Base-by-base conservation (phyloP, 1,139 yeast species). In the Candida albicans region DNA sequence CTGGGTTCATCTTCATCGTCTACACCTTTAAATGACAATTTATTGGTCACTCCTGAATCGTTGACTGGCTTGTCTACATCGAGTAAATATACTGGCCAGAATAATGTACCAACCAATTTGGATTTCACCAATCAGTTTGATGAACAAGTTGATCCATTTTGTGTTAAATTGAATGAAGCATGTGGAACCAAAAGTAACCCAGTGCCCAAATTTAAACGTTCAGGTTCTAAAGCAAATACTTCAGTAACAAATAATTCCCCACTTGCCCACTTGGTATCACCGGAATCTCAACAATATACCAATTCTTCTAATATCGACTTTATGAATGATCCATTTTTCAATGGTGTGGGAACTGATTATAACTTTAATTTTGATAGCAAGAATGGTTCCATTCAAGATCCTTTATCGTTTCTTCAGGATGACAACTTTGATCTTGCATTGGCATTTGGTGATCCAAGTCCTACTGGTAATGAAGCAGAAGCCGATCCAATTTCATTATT, bases 101-200 rank as follows among this genome's bases (percentile, higher is more conserved):
- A 32, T 11, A 51, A 55, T n/a, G 45, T 52, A 18, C 42, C 53
- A 6, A 47, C 45, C 28, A 49, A 53, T 31, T 49, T 45, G 39
- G 66, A 61, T 34, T 45, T 50, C 32, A 45, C 49, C 12, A 44
- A 51, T 11, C 59, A 57, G 27, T 74, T 71, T 50, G 77, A 73
- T 33, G 79, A 74, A 50, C 63, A 70, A 50, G 62, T 68, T 14
- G 75, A 73, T 50, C 84, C 83, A 39, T 91, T 91, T 58, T 91
- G 98, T 59, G 78, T 77, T 25, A 79, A 82, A 55, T 72, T 91
- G 54, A 79, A 79, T 50, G 77, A 82, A 59, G 97, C 91, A 0
- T 91, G 98, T 64, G 97, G 96, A 13, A 84, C 84, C n/a, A 82
- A 73, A 57, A 72, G 72, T 26, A 67, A 77, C 48, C 96, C 96